A percentile compares a stretch with the other conserved stretches of the same genome.
Evolutionary conservation across 2,329 filamentous ascomycete species (phyloP).

Genomic region (Exophiala lecanii-corni): DNA sequence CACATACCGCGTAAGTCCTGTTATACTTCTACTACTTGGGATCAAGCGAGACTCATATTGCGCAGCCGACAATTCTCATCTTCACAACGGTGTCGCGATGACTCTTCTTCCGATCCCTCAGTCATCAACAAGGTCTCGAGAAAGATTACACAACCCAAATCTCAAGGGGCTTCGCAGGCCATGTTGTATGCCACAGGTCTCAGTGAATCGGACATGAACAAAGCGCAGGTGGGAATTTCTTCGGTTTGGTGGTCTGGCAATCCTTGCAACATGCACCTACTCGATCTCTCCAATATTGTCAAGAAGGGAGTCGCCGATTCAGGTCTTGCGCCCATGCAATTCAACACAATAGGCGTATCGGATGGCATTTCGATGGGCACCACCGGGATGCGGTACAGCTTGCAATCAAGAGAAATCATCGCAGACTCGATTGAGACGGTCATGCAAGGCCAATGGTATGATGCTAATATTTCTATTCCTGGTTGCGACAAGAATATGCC

Average conservation of each 20-base stretch:
- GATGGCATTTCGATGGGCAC: conserved; percentile 99
- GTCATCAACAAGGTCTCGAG: conserved; percentile 77
- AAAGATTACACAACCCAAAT: conserved; percentile 91
- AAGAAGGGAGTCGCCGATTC: conserved; percentile 68
- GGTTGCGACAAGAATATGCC: conserved; percentile 99
- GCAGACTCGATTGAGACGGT: conserved; percentile 98
- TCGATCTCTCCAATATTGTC: conserved; percentile 79
- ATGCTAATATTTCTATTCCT: conserved; percentile 92
- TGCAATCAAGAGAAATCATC: conserved; percentile 94
- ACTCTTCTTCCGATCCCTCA: conserved; percentile 17
- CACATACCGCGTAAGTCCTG: conserved; percentile 6
- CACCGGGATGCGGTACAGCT: conserved; percentile 89
- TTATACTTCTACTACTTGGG: background rate
- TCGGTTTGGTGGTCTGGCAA: conserved; percentile 98
- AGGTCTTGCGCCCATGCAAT: conserved; percentile 87
- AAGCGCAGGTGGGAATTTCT: conserved; percentile 95
- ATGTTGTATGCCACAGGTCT: conserved; percentile 98
- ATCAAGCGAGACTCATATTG: background rate
- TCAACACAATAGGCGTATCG: conserved; percentile 98
- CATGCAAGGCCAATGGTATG: conserved; percentile 98
- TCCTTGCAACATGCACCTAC: conserved; percentile 97
- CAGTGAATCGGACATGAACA: conserved; percentile 80
- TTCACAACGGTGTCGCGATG: conserved; percentile 5
- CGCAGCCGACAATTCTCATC: conserved; percentile 17
- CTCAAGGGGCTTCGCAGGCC: conserved; percentile 95